Conservation (phyloP, 345 rosid species). For the Camelina neglecta region DNA sequence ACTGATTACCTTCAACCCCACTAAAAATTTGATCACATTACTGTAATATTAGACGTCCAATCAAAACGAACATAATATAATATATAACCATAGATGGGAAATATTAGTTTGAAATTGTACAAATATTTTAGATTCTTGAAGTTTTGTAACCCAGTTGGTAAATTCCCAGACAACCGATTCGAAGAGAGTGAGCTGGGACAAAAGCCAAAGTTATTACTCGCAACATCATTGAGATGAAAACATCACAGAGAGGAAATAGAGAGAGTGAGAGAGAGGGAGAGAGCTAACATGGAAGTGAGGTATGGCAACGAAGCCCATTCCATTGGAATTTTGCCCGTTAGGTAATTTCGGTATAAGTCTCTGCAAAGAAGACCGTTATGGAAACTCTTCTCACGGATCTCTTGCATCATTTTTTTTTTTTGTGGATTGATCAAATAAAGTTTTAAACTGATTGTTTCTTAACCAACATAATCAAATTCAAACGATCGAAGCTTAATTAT, state of each 20-base stretch:
- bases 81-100: no score
- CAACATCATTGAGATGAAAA: not conserved
- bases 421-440: not conserved
- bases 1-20: constrained; percentile 57
- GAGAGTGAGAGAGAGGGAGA: not conserved
- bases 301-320: constrained; percentile 53
- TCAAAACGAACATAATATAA: not conserved
- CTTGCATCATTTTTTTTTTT: no score
- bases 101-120: constrained; percentile 40
- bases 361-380: not conserved
- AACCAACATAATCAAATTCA: not conserved
- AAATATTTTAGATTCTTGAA: constrained; percentile 48
- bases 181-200: constrained; percentile 51
- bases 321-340: constrained; percentile 53
- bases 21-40: constrained; percentile 36
- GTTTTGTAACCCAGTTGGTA: constrained; percentile 54
- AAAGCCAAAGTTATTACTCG: not conserved
- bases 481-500: not conserved
- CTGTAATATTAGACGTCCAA: not conserved
- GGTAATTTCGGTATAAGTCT: constrained; percentile 43
- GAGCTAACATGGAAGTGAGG: constrained; percentile 52
- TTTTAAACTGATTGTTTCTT: not conserved
- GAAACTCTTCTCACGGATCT: not conserved
- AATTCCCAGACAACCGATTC: constrained; percentile 54
- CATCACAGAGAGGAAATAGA: not conserved